phyloP scores from a whole-genome alignment of 345 rosid genomes.

The Anacardium occidentale region DNA sequence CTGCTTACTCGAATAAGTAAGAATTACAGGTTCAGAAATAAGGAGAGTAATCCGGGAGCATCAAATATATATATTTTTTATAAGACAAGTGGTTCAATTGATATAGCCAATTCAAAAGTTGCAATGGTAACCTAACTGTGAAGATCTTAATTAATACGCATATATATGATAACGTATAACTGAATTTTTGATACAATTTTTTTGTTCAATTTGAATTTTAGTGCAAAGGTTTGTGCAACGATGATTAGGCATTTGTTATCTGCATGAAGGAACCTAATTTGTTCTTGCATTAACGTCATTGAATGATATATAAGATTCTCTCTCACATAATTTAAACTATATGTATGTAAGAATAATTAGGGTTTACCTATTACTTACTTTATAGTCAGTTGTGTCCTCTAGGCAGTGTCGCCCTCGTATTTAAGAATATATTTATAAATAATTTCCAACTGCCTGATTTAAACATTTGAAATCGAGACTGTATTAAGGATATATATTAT shows the following conservation, averaged over 20 bases:
- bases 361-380: background rate
- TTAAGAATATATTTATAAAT: background rate
- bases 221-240: too few species aligned
- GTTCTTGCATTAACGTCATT: too few species aligned
- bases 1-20: background rate
- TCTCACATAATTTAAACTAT: too few species aligned
- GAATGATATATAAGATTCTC: too few species aligned
- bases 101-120: background rate
- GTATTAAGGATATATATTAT: background rate
- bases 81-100: background rate
- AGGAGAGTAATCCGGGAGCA: background rate
- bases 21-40: too few species aligned
- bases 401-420: background rate
- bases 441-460: conserved; percentile 8
- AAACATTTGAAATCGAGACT: background rate
- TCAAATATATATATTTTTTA: background rate
- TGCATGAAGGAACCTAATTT: too few species aligned
- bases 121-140: background rate
- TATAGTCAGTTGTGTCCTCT: background rate
- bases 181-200: too few species aligned
- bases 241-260: too few species aligned
- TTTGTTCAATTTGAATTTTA: too few species aligned
- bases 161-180: too few species aligned
- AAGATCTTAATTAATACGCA: too few species aligned
- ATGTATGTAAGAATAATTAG: background rate